Percentiles rank a stretch among this genome's conserved stretches.
phyloP scores from a whole-genome alignment of 2,329 filamentous ascomycete genomes.

The Westerdykella aurantiaca region DNA sequence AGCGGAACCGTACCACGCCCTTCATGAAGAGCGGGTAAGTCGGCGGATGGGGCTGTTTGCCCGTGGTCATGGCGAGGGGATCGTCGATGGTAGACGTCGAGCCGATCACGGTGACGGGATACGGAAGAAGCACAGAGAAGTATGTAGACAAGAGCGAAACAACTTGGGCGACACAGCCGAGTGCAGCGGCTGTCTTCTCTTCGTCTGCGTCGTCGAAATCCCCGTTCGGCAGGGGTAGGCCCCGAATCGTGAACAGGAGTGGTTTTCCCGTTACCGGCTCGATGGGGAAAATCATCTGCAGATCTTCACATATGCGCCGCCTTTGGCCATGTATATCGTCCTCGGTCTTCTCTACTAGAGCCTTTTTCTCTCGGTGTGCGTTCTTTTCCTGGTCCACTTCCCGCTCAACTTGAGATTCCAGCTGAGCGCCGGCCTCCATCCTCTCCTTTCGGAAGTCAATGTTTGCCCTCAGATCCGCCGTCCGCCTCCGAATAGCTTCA shows the following conservation, averaged over 20 bases:
- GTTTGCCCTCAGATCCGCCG: constrained; percentile 62
- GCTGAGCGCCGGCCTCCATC: constrained; percentile 58
- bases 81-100: constrained; percentile 73
- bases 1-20: constrained; percentile 72
- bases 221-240: constrained; percentile 72
- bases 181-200: constrained; percentile 69
- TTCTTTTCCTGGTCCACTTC: constrained; percentile 54
- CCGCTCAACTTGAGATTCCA: constrained; percentile 53
- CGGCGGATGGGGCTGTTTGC: constrained; percentile 29
- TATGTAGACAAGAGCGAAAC: constrained; percentile 76
- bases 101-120: constrained; percentile 66
- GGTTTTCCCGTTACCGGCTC: constrained; percentile 57
- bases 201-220: constrained; percentile 66
- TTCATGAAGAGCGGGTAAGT: constrained; percentile 72
- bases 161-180: constrained; percentile 74
- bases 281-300: constrained; percentile 75
- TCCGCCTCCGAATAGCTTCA: constrained; percentile 55
- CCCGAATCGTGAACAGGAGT: constrained; percentile 78
- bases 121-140: constrained; percentile 70
- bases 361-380: constrained; percentile 47
- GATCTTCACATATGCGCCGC: constrained; percentile 78
- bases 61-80: constrained; percentile 52
- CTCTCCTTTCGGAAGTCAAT: constrained; percentile 60
- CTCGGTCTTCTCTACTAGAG: constrained; percentile 52
- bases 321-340: constrained; percentile 77